These are phyloP conservation scores for Ceratobasidium sp. DNA, from an alignment of 1,284 basidiomycete genomes.

Conservation along the genomic window DNA sequence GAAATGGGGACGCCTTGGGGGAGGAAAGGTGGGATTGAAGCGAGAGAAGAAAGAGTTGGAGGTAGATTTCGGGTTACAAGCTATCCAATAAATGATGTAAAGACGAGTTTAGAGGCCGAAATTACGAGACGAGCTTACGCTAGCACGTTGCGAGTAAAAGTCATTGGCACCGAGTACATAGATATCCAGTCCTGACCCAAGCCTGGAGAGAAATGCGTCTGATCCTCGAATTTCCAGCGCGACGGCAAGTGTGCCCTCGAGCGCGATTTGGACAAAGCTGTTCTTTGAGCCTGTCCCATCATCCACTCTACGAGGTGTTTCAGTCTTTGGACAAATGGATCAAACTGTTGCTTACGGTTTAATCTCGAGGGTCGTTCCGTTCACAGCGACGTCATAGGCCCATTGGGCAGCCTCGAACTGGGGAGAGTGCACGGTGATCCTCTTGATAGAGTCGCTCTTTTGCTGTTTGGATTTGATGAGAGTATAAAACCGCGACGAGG, in stretches of 20 bases:
- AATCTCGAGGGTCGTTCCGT: constrained; percentile 60
- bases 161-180: constrained; percentile 94
- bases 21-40: constrained; percentile 78
- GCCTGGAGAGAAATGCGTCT: constrained; percentile 61
- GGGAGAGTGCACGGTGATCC: constrained; percentile 86
- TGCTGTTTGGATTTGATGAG: constrained; percentile 61
- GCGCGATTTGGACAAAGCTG: constrained; percentile 91
- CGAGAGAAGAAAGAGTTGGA: constrained; percentile 71
- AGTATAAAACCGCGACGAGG: constrained; percentile 94
- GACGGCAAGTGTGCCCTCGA: constrained; percentile 81
- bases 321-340: background rate
- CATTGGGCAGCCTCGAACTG: constrained; percentile 89
- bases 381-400: constrained; percentile 70
- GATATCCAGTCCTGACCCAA: constrained; percentile 75
- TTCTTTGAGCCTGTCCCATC: constrained; percentile 67
- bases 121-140: constrained; percentile 64
- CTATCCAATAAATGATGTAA: constrained; percentile 53
- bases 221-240: constrained; percentile 69
- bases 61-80: constrained; percentile 72
- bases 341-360: constrained; percentile 55
- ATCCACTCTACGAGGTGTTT: constrained; percentile 57
- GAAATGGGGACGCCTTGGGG: constrained; percentile 77
- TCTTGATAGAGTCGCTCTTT: constrained; percentile 48
- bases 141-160: constrained; percentile 94
- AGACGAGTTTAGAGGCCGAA: constrained; percentile 47